These are phyloP conservation scores for Aspergillus coremiiformis DNA, from an alignment of 495 filamentous ascomycete genomes.

Conservation along the genomic window DNA sequence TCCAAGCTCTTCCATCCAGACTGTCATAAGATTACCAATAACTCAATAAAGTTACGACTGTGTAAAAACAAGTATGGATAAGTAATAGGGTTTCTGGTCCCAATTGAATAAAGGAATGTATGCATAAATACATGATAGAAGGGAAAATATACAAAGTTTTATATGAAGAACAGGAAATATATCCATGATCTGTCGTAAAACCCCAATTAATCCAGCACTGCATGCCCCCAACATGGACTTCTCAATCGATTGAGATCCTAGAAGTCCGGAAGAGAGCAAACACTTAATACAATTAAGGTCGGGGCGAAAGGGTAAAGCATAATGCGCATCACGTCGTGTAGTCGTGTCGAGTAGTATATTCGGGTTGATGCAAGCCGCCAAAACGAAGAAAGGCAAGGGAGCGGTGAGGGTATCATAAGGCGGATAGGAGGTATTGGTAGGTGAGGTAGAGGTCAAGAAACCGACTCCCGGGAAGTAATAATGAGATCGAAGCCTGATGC, in stretches of 20 bases:
- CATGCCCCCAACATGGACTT: not conserved
- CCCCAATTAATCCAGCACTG: not conserved
- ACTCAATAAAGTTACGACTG: no score
- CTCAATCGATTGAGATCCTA: not conserved
- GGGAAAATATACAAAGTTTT: constrained; percentile 3
- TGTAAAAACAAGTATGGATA: no score
- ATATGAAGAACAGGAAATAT: constrained; percentile 8
- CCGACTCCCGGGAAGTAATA: constrained; percentile 7
- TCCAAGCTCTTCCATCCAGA: no score
- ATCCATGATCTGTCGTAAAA: constrained; percentile 13
- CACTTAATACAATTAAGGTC: not conserved
- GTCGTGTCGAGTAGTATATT: constrained; percentile 23
- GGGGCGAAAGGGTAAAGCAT: constrained; percentile 13
- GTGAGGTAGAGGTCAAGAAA: not conserved
- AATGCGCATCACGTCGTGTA: constrained; percentile 32
- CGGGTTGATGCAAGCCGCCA: constrained; percentile 14
- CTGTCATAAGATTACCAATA: no score
- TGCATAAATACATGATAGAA: constrained; percentile 10
- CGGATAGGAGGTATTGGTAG: not conserved
- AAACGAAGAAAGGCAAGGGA: constrained; percentile 5
- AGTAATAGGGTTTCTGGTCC: constrained; percentile 9
- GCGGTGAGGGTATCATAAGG: not conserved
- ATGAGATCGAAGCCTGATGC: constrained; percentile 4
- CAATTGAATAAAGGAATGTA: constrained; percentile 8
- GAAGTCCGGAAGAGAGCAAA: not conserved